These are phyloP conservation scores for Euphorbia schlechtendalii DNA, from an alignment of 441 rosid species.

Conservation along the genomic window DNA sequence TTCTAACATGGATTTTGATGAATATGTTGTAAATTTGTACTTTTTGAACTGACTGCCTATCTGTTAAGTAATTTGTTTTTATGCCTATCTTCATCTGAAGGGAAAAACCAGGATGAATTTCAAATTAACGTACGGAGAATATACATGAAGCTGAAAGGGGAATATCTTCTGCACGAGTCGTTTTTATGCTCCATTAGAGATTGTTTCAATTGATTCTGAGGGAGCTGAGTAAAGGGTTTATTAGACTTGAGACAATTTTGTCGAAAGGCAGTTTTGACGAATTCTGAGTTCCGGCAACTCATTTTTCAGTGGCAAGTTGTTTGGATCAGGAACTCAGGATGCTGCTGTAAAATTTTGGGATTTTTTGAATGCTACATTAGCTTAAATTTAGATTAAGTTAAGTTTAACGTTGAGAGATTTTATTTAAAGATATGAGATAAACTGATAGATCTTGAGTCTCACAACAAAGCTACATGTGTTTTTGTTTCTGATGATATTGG, in stretches of 20 bases:
- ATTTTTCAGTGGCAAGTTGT: neutral
- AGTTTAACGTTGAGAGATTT: neutral
- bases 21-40: neutral
- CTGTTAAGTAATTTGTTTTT: neutral
- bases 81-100: neutral
- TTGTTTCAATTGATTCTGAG: neutral
- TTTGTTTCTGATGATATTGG: neutral
- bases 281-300: neutral
- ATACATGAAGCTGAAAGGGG: neutral
- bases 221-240: neutral
- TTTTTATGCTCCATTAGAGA: neutral
- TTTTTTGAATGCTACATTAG: neutral
- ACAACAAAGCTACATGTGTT: neutral
- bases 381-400: neutral
- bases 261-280: neutral
- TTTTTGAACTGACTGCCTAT: neutral
- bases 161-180: neutral
- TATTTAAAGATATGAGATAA: neutral
- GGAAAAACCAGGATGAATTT: neutral
- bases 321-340: too few species aligned
- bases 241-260: neutral
- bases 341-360: neutral
- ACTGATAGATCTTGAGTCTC: neutral
- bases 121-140: slow-evolving; percentile 5
- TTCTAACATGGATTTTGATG: neutral